Conservation (phyloP, 176 grass and related monocot species). For the Carex kokanica region DNA sequence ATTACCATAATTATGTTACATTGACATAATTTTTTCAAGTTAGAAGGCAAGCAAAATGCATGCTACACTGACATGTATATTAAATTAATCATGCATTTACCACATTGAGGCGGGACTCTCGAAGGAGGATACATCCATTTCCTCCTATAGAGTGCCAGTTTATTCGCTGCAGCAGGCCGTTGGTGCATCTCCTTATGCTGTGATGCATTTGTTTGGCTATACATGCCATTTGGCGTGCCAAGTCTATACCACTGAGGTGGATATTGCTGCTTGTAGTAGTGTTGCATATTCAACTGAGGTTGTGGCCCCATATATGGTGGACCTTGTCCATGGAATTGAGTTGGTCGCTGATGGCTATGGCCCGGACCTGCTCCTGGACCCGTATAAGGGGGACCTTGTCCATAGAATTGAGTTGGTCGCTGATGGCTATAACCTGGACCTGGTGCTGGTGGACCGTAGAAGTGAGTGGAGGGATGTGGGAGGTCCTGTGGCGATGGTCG, state of each 20-base stretch:
- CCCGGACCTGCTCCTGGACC: too few relatives aligned
- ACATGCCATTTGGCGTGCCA: not conserved
- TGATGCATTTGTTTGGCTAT: slow-evolving; percentile 11
- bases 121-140: slow-evolving; percentile 40
- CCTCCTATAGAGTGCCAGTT: slow-evolving; percentile 52
- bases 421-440: too few relatives aligned
- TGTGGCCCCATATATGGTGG: too few relatives aligned
- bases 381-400: too few relatives aligned
- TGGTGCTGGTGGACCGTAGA: not conserved
- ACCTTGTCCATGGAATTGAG: too few relatives aligned
- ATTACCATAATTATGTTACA: not conserved
- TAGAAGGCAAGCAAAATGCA: not conserved
- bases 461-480: not conserved
- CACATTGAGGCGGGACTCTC: slow-evolving; percentile 40
- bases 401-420: too few relatives aligned
- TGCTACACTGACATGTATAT: not conserved
- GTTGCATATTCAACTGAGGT: slow-evolving; percentile 10
- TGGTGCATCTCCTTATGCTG: slow-evolving; percentile 13
- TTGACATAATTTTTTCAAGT: not conserved
- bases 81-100: slow-evolving; percentile 36
- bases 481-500: not conserved
- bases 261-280: slow-evolving; percentile 32
- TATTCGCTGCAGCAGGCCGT: slow-evolving; percentile 4
- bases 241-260: slow-evolving; percentile 28
- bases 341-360: too few relatives aligned